Evolutionary conservation across 345 rosid species (phyloP), one percentile per base, ranked within the genome.

Genomic region (Trapa bicornis): DNA sequence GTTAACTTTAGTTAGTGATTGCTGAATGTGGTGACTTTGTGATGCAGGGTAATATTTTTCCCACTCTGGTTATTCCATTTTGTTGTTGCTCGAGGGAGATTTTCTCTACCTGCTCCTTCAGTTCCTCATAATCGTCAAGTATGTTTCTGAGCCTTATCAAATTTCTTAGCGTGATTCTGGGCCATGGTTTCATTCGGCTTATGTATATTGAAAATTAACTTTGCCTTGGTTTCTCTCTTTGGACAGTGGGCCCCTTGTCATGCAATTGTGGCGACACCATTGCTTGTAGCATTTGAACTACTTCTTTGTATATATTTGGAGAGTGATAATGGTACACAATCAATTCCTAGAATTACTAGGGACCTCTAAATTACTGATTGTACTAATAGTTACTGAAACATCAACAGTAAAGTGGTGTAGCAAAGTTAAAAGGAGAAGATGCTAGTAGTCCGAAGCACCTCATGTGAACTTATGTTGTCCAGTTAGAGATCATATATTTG

Each of bases 221-320:
- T 37, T 22, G n/a, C 32, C 9, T 62, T 22, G 43, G 53, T 64
- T 38, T 38, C 35, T 58, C 32, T 64, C 53, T 68, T 74, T 80
- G 67, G 68, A 84, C 88, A 94, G 99, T 94, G 99, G 99, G 97
- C 99, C 65, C 99, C 99, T 14, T 94, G 99, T 82, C 99, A 94
- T 82, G 86, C 99, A 63, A 67, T 94, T 73, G 93, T 87, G 4
- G 96, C 99, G 3, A 85, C 88, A 72, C 99, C 99, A 6, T 82
- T 94, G 83, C 89, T 94, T 75, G 48, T 91, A 73, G 95, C 97
- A 66, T 94, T 91, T 77, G 99, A 94, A 77, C 77, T 94, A 73
- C 97, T 94, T 60, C 96, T 94, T 70, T 94, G 97, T 77, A 87
- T 87, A 74, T 87, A 89, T 84, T 92, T 94, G 52, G 99, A 94